These are phyloP conservation scores for Hypericum perforatum DNA, from an alignment of 345 rosid species.

Conservation along the genomic window DNA sequence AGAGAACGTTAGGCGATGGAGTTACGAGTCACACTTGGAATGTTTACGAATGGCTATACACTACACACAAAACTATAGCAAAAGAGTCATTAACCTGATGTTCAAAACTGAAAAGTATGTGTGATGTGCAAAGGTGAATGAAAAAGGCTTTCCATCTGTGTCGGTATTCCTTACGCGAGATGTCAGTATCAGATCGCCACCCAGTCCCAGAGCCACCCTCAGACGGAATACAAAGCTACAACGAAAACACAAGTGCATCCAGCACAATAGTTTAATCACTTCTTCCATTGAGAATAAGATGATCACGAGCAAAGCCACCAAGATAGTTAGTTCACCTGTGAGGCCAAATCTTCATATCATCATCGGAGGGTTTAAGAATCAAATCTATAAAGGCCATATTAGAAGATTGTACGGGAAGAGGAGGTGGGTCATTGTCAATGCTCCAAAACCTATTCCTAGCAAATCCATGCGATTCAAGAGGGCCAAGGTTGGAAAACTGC, in stretches of 20 bases:
- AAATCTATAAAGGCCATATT: no score
- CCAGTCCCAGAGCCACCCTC: constrained; percentile 69
- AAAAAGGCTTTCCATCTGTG: constrained; percentile 76
- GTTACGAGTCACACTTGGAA: no score
- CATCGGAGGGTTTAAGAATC: constrained; percentile 79
- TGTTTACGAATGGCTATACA: no score
- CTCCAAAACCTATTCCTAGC: constrained; percentile 88
- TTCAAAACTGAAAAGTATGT: constrained; percentile 93
- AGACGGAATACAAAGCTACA: constrained; percentile 77
- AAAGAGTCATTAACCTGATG: no score
- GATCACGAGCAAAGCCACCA: not conserved
- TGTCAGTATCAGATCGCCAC: constrained; percentile 75
- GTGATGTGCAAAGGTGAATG: constrained; percentile 94
- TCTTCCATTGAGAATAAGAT: not conserved
- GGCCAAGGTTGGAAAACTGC: constrained; percentile 69
- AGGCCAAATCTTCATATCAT: constrained; percentile 80
- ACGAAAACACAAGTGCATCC: constrained; percentile 1
- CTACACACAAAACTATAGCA: no score
- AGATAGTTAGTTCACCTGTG: constrained; percentile 36
- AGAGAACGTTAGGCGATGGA: no score
- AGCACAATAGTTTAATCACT: not conserved
- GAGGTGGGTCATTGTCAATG: no score
- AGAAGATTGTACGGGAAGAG: no score
- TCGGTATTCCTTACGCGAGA: constrained; percentile 80
- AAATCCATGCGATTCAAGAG: constrained; percentile 77